These are phyloP conservation scores for Xylariaceae sp. DNA, from an alignment of 2,329 filamentous ascomycete species.

Conservation along the genomic window DNA sequence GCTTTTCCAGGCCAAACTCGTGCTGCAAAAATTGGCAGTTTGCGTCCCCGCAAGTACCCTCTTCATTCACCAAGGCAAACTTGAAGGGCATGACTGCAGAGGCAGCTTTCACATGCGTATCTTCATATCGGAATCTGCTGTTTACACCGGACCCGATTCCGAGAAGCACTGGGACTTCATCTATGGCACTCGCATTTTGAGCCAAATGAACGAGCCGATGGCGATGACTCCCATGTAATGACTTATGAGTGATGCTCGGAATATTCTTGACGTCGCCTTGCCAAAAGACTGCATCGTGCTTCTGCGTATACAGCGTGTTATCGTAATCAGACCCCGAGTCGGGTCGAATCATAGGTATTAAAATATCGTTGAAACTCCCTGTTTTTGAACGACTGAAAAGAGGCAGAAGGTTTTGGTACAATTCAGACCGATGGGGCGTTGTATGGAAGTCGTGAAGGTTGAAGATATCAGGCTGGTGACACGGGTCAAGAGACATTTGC, in stretches of 20 bases:
- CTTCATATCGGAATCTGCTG: slow-evolving; percentile 50
- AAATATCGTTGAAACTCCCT: slow-evolving; percentile 68
- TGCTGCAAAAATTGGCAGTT: slow-evolving; percentile 44
- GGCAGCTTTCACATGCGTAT: slow-evolving; percentile 48
- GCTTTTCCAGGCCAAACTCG: slow-evolving; percentile 49
- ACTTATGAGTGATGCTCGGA: slow-evolving; percentile 43
- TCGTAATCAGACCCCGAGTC: slow-evolving; percentile 47
- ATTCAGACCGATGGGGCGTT: slow-evolving; percentile 56
- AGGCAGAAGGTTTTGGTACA: slow-evolving; percentile 62
- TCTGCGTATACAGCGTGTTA: slow-evolving; percentile 50
- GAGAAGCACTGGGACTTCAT: slow-evolving; percentile 53
- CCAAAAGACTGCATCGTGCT: slow-evolving; percentile 68
- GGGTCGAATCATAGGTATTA: slow-evolving; percentile 58
- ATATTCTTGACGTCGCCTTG: slow-evolving; percentile 60
- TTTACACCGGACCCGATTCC: slow-evolving; percentile 34
- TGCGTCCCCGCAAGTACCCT: slow-evolving; percentile 49
- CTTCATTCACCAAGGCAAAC: slow-evolving; percentile 54
- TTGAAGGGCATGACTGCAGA: slow-evolving; percentile 51
- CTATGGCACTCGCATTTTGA: slow-evolving; percentile 50
- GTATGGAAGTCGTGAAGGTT: slow-evolving; percentile 71
- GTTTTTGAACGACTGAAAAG: slow-evolving; percentile 74
- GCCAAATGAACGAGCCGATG: slow-evolving; percentile 67
- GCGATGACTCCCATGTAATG: slow-evolving; percentile 64
- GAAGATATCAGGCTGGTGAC: slow-evolving; percentile 72
- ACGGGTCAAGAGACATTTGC: slow-evolving; percentile 61